phyloP scores from a whole-genome alignment of 768 basidiomycete genomes.

The Russula griseocarnosa region DNA sequence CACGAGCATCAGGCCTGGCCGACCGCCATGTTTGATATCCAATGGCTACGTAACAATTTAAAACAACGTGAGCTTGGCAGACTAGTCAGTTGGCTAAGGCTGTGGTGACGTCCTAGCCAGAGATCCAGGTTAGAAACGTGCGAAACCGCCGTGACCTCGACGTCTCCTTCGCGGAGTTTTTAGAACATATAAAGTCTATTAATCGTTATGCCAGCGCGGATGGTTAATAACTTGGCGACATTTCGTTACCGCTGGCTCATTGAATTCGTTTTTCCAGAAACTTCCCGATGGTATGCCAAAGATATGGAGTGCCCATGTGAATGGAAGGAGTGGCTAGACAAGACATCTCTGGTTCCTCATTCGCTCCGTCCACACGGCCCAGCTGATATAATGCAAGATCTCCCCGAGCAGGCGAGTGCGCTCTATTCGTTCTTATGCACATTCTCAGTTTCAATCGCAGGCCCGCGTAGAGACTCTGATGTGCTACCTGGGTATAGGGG shows the following conservation, averaged over 20 bases:
- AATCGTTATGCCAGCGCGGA: conserved; percentile 4
- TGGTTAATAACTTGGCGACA: conserved; percentile 12
- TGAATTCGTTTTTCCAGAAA: conserved; percentile 40
- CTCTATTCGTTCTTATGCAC: conserved; percentile 14
- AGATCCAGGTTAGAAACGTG: conserved; percentile 60
- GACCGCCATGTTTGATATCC: conserved; percentile 47
- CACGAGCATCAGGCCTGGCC: conserved; percentile 57
- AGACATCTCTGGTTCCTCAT: conserved; percentile 47
- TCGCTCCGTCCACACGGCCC: conserved; percentile 48
- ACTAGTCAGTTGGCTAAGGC: not conserved
- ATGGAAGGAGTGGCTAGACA: conserved; percentile 63
- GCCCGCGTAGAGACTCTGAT: conserved; percentile 67
- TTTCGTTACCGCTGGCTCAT: conserved; percentile 3
- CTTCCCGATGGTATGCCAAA: conserved; percentile 69
- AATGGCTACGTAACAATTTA: conserved; percentile 46
- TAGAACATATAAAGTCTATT: conserved; percentile 32
- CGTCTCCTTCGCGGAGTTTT: conserved; percentile 51
- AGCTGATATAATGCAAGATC: conserved; percentile 55
- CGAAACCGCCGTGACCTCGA: conserved; percentile 51
- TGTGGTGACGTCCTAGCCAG: conserved; percentile 36
- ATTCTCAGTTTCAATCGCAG: conserved; percentile 1
- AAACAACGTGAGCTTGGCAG: conserved; percentile 23
- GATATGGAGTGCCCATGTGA: conserved; percentile 62
- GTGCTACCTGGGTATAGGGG: conserved; percentile 80
- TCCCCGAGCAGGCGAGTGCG: conserved; percentile 48